These are phyloP conservation scores for Tephrocybe sp. DNA, from an alignment of 768 basidiomycete genomes.

Conservation along the genomic window DNA sequence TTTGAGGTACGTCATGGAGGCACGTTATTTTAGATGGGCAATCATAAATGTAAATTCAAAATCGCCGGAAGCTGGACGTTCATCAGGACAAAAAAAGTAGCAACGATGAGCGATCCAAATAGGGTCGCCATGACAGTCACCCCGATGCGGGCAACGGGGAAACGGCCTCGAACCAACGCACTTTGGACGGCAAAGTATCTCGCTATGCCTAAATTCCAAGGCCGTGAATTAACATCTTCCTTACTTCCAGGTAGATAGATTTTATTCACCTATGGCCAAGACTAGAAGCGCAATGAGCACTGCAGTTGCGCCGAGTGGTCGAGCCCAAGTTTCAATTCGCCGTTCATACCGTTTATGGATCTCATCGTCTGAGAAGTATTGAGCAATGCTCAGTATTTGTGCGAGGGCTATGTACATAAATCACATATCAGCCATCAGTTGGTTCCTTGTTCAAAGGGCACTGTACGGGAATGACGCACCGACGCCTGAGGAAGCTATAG, in stretches of 20 bases:
- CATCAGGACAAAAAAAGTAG: slow-evolving; percentile 7
- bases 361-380: slow-evolving; percentile 9
- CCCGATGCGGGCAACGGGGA: slow-evolving; percentile 11
- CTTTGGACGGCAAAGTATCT: slow-evolving; percentile 15
- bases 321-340: slow-evolving; percentile 20
- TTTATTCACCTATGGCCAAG: slow-evolving; percentile 23
- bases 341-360: background rate
- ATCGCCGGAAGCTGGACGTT: background rate
- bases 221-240: background rate
- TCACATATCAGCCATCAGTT: background rate
- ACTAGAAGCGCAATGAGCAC: slow-evolving; percentile 34
- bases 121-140: slow-evolving; percentile 3
- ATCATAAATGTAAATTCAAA: too few species aligned
- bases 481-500: slow-evolving; percentile 45
- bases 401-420: slow-evolving; percentile 32
- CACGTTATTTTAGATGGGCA: too few species aligned
- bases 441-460: background rate
- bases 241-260: background rate
- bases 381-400: slow-evolving; percentile 43
- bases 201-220: too few species aligned
- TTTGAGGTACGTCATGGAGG: too few species aligned
- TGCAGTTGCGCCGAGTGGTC: slow-evolving; percentile 44
- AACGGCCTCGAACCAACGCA: slow-evolving; percentile 11
- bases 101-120: slow-evolving; percentile 8
- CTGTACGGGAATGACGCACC: slow-evolving; percentile 20